These are phyloP conservation scores for Penicillium sp. DNA, from an alignment of 2,329 filamentous ascomycete species.

Conservation along the genomic window DNA sequence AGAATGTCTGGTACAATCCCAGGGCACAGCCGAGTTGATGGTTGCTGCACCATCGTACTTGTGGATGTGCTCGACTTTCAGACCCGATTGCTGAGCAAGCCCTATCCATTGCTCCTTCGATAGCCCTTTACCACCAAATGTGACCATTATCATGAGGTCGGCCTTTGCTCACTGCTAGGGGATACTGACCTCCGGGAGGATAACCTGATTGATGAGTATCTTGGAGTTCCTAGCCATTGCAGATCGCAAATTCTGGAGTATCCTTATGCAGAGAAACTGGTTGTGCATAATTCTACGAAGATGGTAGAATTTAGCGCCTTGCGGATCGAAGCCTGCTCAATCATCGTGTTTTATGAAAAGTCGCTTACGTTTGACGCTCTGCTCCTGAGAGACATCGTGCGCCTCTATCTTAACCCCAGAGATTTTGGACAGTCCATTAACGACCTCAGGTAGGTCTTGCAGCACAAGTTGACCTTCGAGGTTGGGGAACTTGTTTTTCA, in stretches of 20 bases:
- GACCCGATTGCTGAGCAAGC: background rate
- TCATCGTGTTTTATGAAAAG: conserved; percentile 1
- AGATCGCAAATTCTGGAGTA: conserved; percentile 39
- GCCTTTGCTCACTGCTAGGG: conserved; percentile 26
- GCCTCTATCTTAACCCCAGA: conserved; percentile 33
- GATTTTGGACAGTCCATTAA: conserved; percentile 32
- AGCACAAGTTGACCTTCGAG: conserved; percentile 44
- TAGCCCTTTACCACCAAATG: conserved; percentile 8
- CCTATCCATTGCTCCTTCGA: conserved; percentile 6
- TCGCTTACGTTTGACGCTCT: background rate
- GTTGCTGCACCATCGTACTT: background rate
- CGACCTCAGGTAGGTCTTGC: conserved; percentile 44
- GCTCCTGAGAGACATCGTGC: background rate
- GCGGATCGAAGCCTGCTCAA: conserved; percentile 22
- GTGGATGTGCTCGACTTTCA: conserved; percentile 4
- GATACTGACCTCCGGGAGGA: conserved; percentile 40
- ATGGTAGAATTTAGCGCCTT: conserved; percentile 36
- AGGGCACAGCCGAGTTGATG: background rate
- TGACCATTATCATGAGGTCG: conserved; percentile 28
- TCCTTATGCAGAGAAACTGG: conserved; percentile 27
- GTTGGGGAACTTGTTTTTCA: conserved; percentile 38
- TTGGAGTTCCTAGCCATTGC: conserved; percentile 31
- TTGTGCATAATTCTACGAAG: conserved; percentile 37
- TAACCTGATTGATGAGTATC: conserved; percentile 52
- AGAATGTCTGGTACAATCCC: background rate